phyloP scores from a whole-genome alignment of 148 eudicot genomes.

The Limonium bicolor region DNA sequence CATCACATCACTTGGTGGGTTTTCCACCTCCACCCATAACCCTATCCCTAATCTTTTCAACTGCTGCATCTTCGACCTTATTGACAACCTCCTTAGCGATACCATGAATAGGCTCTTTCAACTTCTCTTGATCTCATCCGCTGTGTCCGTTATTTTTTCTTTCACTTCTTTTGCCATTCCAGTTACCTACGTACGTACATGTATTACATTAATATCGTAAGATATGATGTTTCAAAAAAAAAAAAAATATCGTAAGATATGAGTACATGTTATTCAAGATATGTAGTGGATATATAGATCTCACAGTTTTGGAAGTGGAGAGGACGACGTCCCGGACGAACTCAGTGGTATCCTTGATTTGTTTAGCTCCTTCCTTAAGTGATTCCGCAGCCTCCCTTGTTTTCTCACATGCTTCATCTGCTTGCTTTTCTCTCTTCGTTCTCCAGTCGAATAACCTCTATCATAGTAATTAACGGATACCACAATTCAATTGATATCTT shows the following conservation, averaged over 20 bases:
- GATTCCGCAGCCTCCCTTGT: slow-evolving; percentile 34
- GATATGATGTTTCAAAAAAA: too few species aligned
- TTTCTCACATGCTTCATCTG: slow-evolving; percentile 23
- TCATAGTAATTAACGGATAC: not conserved
- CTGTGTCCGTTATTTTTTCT: slow-evolving; percentile 10
- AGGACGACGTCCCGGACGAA: slow-evolving; percentile 14
- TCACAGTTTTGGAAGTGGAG: slow-evolving; percentile 24
- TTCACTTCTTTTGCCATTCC: slow-evolving; percentile 8
- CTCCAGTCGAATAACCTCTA: slow-evolving; percentile 9
- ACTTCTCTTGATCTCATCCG: slow-evolving; percentile 7
- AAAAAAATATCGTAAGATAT: too few species aligned
- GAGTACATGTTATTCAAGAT: too few species aligned
- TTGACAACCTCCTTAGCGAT: slow-evolving; percentile 11
- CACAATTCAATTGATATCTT: not conserved
- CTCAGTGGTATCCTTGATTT: slow-evolving; percentile 22
- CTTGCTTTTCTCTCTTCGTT: slow-evolving; percentile 26
- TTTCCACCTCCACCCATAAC: slow-evolving; percentile 14
- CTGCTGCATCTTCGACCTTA: slow-evolving; percentile 20
- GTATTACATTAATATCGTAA: too few species aligned
- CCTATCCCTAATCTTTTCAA: slow-evolving; percentile 17
- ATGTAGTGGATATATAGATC: not conserved
- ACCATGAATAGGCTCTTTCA: slow-evolving; percentile 16
- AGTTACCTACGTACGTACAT: slow-evolving; percentile 12
- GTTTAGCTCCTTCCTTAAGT: slow-evolving; percentile 31
- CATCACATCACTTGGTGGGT: too few species aligned